These are phyloP conservation scores for Stylonectria norvegica DNA, from an alignment of 2,329 filamentous ascomycete species.

Conservation along the genomic window DNA sequence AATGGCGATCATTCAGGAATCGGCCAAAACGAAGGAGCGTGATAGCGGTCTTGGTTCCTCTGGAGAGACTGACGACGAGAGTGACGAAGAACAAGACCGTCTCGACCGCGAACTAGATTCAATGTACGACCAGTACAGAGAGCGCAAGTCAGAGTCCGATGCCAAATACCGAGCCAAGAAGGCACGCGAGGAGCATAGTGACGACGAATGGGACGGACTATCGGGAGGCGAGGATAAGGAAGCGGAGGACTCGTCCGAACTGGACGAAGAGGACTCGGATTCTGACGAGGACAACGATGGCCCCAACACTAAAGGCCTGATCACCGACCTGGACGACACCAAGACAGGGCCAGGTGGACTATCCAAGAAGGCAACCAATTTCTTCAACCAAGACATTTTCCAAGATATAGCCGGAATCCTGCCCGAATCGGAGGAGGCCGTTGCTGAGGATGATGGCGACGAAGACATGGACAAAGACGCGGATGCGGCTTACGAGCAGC, in stretches of 20 bases:
- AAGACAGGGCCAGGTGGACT: constrained; percentile 51
- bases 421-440: constrained; percentile 41
- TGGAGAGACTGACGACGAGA: constrained; percentile 57
- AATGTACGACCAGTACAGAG: constrained; percentile 83
- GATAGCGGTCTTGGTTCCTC: constrained; percentile 57
- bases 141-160: constrained; percentile 73
- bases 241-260: constrained; percentile 48
- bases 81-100: constrained; percentile 75
- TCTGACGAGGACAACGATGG: constrained; percentile 32
- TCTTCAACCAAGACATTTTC: constrained; percentile 96
- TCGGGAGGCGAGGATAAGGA: constrained; percentile 61
- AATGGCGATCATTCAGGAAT: constrained; percentile 66
- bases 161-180: constrained; percentile 90
- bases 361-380: constrained; percentile 80
- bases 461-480: constrained; percentile 34
- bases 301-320: constrained; percentile 25
- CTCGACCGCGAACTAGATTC: constrained; percentile 82
- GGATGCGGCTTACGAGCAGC: constrained; percentile 23
- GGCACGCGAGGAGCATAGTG: constrained; percentile 73
- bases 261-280: constrained; percentile 53
- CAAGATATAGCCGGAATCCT: constrained; percentile 70
- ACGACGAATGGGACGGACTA: constrained; percentile 91
- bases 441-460: constrained; percentile 23
- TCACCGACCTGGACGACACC: constrained; percentile 41
- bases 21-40: constrained; percentile 51